Percentiles rank a stretch among this genome's conserved stretches.
Evolutionary conservation across 2,329 filamentous ascomycete species (phyloP).

Genomic region (Colletotrichum viniferum): DNA sequence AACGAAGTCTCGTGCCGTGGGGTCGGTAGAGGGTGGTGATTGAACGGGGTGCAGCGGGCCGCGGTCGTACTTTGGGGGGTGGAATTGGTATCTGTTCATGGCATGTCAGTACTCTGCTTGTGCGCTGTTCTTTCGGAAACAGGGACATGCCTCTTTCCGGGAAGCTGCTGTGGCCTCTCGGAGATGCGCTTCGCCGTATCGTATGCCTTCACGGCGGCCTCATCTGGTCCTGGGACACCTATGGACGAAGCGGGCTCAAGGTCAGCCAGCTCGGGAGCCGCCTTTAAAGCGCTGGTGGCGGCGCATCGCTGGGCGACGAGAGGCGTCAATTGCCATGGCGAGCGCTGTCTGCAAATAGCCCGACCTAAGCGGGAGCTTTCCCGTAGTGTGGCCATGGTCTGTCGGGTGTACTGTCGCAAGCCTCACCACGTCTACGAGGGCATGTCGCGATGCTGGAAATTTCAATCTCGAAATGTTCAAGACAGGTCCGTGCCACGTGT

Average conservation of each 20-base stretch:
- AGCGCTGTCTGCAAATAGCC: conserved; percentile 31
- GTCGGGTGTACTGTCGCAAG: conserved; percentile 8
- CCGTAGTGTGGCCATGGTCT: conserved; percentile 46
- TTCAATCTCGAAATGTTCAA: conserved; percentile 22
- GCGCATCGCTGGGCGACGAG: conserved; percentile 42
- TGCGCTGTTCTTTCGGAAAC: conserved; percentile 6
- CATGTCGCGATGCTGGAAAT: conserved; percentile 20
- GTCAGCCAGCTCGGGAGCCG: conserved; percentile 43
- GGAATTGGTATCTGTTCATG: conserved; percentile 78
- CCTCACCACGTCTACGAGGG: conserved; percentile 7
- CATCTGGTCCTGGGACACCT: conserved; percentile 42
- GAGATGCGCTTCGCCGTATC: conserved; percentile 38
- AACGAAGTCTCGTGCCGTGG: conserved; percentile 83
- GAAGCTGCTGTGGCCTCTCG: conserved; percentile 42
- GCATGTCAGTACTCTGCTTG: conserved; percentile 27
- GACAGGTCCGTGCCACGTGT: conserved; percentile 16
- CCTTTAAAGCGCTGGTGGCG: conserved; percentile 48
- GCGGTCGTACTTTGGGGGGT: conserved; percentile 92
- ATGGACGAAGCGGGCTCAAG: conserved; percentile 58
- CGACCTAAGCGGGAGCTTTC: conserved; percentile 42
- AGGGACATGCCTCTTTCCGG: conserved; percentile 50
- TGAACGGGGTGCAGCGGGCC: conserved; percentile 93
- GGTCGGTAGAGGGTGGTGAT: conserved; percentile 84
- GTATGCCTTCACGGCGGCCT: conserved; percentile 43
- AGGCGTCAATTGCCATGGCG: conserved; percentile 27